Conservation (phyloP, 495 filamentous ascomycete genomes). For the Neurospora hispaniola region DNA sequence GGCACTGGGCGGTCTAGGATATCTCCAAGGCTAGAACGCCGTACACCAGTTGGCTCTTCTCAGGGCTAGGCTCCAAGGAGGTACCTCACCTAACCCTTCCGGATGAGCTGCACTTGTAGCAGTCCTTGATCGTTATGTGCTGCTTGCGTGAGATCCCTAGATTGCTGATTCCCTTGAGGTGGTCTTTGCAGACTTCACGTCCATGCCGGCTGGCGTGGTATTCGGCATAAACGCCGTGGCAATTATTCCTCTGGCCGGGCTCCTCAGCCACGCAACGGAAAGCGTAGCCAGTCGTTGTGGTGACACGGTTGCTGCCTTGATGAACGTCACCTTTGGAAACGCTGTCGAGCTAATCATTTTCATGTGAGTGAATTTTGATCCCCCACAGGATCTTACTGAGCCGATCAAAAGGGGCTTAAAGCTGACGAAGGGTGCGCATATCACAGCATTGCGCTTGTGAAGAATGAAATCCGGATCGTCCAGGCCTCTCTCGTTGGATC, state of each 20-base stretch:
- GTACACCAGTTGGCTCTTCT: not conserved
- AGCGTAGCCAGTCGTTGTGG: slow-evolving; percentile 66
- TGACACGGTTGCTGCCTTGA: slow-evolving; percentile 68
- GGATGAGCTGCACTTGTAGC: not conserved
- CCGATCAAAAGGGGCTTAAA: slow-evolving; percentile 11
- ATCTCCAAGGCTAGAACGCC: not conserved
- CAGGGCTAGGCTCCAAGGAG: not conserved
- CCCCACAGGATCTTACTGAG: not conserved
- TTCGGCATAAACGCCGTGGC: slow-evolving; percentile 61
- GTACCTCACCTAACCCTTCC: not conserved
- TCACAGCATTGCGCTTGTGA: slow-evolving; percentile 15
- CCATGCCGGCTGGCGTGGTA: slow-evolving; percentile 26
- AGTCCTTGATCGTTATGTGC: not conserved
- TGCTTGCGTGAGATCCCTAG: slow-evolving; percentile 21
- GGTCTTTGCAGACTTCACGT: slow-evolving; percentile 55
- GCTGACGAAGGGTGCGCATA: not conserved
- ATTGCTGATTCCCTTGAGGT: slow-evolving; percentile 56
- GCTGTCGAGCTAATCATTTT: slow-evolving; percentile 87
- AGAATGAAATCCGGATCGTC: slow-evolving; percentile 78
- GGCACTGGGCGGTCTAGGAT: not conserved
- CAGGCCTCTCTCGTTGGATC: slow-evolving; percentile 84
- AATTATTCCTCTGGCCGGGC: slow-evolving; percentile 71
- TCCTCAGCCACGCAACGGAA: slow-evolving; percentile 75
- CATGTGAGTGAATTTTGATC: slow-evolving; percentile 9
- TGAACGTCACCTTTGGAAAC: slow-evolving; percentile 85